phyloP scores from a whole-genome alignment of 176 grass and related monocot species.

The maize (Zea mays) region Zm-B73-REFERENCE-NAM-5.0 NC_050103.1:179272001-179272500 shows the following conservation, averaged over 20 bases:
- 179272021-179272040: background rate
- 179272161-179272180: background rate
- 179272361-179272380: background rate
- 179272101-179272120: background rate
- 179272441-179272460: background rate
- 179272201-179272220: background rate
- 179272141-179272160: slow-evolving; percentile 11
- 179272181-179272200: background rate
- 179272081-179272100: background rate
- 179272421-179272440: background rate
- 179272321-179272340: background rate
- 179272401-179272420: background rate
- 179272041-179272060: background rate
- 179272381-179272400: background rate
- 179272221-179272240: background rate
- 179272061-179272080: slow-evolving; percentile 13
- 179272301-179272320: background rate
- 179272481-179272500: background rate
- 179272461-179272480: too few species aligned
- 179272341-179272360: slow-evolving; percentile 4
- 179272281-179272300: background rate
- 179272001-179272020: slow-evolving; percentile 13
- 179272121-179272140: background rate
- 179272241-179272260: background rate
- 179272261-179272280: background rate